Evolutionary conservation across 2,329 filamentous ascomycete species (phyloP).

Genomic region (Scytalidium lignicola): DNA sequence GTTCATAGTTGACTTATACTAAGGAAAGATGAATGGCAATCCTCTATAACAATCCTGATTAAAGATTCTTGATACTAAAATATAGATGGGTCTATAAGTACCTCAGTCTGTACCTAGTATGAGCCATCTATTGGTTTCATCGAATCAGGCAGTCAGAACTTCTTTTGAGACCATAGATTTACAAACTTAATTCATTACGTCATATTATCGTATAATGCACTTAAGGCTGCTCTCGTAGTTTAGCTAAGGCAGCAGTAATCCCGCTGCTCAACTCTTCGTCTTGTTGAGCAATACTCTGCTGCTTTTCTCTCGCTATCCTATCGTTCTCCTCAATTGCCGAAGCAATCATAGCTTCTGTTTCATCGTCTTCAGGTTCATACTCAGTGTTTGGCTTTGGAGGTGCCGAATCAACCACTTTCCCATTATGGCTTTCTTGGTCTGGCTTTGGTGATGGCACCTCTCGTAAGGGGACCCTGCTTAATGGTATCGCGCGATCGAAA

Average conservation of each 20-base stretch:
- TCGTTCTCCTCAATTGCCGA: slow-evolving; percentile 42
- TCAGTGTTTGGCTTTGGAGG: not conserved
- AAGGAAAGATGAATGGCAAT: too few species aligned
- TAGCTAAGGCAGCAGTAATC: slow-evolving; percentile 56
- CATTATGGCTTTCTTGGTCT: slow-evolving; percentile 1
- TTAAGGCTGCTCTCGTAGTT: slow-evolving; percentile 28
- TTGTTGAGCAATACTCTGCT: slow-evolving; percentile 18
- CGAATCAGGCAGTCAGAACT: too few species aligned
- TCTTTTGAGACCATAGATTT: too few species aligned
- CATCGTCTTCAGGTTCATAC: slow-evolving; percentile 37
- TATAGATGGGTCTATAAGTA: too few species aligned
- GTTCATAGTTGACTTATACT: too few species aligned
- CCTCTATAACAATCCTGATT: too few species aligned
- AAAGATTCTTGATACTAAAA: too few species aligned
- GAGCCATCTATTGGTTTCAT: too few species aligned
- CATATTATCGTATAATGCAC: not conserved
- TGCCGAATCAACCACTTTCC: not conserved
- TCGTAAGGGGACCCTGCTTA: slow-evolving; percentile 24
- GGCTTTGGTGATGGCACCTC: slow-evolving; percentile 15
- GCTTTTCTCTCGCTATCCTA: slow-evolving; percentile 23
- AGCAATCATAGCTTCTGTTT: slow-evolving; percentile 43
- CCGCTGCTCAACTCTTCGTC: slow-evolving; percentile 49
- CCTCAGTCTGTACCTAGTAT: too few species aligned
- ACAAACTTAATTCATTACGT: too few species aligned
- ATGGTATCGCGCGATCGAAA: slow-evolving; percentile 28